Evolutionary conservation across 805 yeast genomes (phyloP).

Genomic region (Ogataea degrootiae): DNA sequence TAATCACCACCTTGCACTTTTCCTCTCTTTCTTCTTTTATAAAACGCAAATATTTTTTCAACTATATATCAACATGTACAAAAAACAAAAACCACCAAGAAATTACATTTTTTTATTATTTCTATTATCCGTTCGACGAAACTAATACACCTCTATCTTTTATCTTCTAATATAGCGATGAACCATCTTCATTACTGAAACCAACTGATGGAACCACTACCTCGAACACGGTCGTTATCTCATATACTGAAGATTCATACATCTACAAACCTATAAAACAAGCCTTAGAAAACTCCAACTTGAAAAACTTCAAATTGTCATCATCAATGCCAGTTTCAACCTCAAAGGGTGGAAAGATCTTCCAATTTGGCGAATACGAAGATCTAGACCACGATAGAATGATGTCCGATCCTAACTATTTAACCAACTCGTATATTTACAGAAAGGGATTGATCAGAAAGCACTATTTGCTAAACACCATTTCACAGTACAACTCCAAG

Average conservation of each 20-base stretch:
- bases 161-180: no score
- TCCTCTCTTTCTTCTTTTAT: no score
- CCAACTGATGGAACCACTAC: not conserved
- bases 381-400: constrained; percentile 72
- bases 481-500: constrained; percentile 70
- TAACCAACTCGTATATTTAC: constrained; percentile 76
- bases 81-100: not conserved
- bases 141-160: not conserved
- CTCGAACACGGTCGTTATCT: constrained; percentile 23
- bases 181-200: no score
- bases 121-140: not conserved
- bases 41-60: no score
- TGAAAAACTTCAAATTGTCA: constrained; percentile 5
- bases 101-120: not conserved
- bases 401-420: constrained; percentile 42
- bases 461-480: constrained; percentile 80
- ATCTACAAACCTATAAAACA: constrained; percentile 37
- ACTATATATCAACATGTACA: no score
- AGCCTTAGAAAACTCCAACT: constrained; percentile 29
- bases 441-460: constrained; percentile 89
- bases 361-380: constrained; percentile 90
- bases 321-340: constrained; percentile 4
- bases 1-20: no score
- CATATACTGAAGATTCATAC: constrained; percentile 37
- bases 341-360: constrained; percentile 32